Conservation (phyloP, 2,329 filamentous ascomycete species). For the Neocucurbitaria cava region DNA sequence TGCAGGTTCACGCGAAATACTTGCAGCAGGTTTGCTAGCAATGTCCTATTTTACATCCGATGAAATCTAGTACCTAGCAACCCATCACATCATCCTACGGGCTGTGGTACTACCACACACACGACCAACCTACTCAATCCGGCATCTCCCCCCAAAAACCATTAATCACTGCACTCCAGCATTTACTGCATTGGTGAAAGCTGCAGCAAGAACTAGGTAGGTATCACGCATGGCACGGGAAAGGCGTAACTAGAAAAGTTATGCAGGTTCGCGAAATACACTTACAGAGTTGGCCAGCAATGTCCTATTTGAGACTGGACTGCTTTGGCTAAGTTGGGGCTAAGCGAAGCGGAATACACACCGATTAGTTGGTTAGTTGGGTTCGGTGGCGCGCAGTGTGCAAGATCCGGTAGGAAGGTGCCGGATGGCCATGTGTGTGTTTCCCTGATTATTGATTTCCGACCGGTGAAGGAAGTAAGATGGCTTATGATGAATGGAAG, state of each 20-base stretch:
- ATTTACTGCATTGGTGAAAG: constrained; percentile 13
- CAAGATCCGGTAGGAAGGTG: background rate
- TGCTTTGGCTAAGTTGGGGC: background rate
- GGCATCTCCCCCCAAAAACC: constrained; percentile 4
- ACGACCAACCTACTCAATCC: constrained; percentile 14
- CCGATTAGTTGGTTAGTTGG: background rate
- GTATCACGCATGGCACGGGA: too few relatives aligned
- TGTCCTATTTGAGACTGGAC: background rate
- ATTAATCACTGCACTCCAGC: constrained; percentile 10
- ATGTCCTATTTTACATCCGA: too few relatives aligned
- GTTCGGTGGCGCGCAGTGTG: too few relatives aligned
- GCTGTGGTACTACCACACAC: too few relatives aligned
- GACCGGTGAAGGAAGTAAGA: background rate
- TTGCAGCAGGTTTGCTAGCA: too few relatives aligned
- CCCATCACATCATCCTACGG: too few relatives aligned
- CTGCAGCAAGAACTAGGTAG: too few relatives aligned
- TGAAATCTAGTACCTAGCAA: too few relatives aligned
- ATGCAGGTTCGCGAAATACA: background rate
- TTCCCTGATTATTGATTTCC: background rate
- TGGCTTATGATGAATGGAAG: background rate
- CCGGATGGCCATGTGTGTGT: background rate
- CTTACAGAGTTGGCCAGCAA: background rate
- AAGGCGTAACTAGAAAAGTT: too few relatives aligned
- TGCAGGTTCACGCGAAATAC: too few relatives aligned
- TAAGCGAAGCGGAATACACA: background rate